Base-by-base conservation (phyloP, 768 basidiomycete genomes). In the Phanerodontia chrysosporium region DNA sequence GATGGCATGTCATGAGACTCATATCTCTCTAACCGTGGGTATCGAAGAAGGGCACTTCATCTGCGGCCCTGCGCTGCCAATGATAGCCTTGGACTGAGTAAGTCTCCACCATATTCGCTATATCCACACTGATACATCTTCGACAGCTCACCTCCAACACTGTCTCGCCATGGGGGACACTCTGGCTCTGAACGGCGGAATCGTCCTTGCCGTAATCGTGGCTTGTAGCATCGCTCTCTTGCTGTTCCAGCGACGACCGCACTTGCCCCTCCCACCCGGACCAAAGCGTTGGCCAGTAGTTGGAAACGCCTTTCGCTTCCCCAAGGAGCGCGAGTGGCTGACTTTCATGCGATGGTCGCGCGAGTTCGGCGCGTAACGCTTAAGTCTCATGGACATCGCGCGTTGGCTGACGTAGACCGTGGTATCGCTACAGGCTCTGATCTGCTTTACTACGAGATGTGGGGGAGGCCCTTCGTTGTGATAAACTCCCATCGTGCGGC, bases 401-500 rank as follows among this genome's bases (percentile, higher is more conserved):
- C n/a, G n/a, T 35, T 35, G 32, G 22, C 39, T 51, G 25, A 22
- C 42, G 27, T n/a, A 7, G 16, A 51, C 30, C 30, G 18, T n/a
- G 54, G 12, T 25, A 14, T 27, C 22, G 18, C 29, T 24, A 39
- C 52, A 62, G 60, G 36, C 24, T 62, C 60, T 7, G 60, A 62
- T 21, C 32, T 62, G 12, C 27, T 62, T 4, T 53, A 49, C 45
- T 57, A 49, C 22, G 28, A 48, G 3, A 39, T 52, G 18, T 56
- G 70, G 21, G 76, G 77, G 1, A 63, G 64, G 3, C 66, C 72
- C 21, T 59, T 77, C 27, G 63, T 80, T 25, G 63, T 80, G 7
- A 42, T 80, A 49, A 76, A 76, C 52, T 71, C 71, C 2, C 62
- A 66, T 22, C 65, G 72, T 42, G 70, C 67, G 2, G 75, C 74